These are phyloP conservation scores for Erythrophleum fordii DNA, from an alignment of 306 rosid species.

Conservation along the genomic window DNA sequence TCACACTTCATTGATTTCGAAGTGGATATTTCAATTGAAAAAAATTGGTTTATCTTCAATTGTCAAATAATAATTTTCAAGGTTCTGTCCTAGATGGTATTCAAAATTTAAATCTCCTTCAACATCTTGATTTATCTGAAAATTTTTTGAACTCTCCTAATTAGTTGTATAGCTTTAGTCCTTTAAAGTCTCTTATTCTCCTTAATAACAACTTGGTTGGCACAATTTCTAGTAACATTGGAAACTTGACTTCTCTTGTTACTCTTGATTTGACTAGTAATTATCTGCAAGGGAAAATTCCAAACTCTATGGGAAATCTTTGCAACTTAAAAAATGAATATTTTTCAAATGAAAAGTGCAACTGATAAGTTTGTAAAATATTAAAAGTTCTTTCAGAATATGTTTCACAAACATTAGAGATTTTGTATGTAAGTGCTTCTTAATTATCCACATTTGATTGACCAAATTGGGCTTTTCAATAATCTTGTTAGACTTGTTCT, in stretches of 20 bases:
- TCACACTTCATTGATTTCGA: too few species aligned
- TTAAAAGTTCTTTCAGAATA: neutral
- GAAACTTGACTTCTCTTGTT: constrained; percentile 27
- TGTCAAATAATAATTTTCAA: rapidly evolving
- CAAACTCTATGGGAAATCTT: neutral
- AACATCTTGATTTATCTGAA: too few species aligned
- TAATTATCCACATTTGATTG: constrained; percentile 25
- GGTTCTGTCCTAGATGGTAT: neutral
- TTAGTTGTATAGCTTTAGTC: too few species aligned
- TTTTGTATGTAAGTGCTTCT: neutral
- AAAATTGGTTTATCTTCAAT: constrained; percentile 4
- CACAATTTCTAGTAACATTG: neutral
- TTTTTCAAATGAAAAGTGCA: neutral
- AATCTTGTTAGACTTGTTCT: neutral
- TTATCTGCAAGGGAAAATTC: neutral
- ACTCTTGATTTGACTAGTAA: neutral
- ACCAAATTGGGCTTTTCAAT: neutral
- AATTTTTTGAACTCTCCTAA: too few species aligned
- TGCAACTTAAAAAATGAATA: constrained; percentile 10
- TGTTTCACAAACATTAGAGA: too few species aligned
- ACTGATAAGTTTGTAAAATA: neutral
- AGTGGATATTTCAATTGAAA: neutral
- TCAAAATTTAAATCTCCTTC: neutral
- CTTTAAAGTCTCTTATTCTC: too few species aligned
- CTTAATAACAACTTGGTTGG: neutral